Base-by-base conservation (phyloP, 352 stramenopile genomes). In the Peronosclerospora sorghi region DNA sequence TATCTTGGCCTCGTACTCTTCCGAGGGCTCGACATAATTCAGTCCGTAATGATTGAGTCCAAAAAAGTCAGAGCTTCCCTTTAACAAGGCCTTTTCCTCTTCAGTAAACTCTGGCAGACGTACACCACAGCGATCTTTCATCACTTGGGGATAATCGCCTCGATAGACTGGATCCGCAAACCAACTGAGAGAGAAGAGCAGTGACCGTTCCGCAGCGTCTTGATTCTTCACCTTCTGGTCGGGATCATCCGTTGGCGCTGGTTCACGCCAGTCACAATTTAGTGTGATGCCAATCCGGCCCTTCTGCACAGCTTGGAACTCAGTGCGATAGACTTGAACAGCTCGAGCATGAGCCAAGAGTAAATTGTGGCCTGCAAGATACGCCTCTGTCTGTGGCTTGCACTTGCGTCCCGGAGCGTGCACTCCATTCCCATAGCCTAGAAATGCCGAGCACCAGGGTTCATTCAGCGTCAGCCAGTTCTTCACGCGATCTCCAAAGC, bases 401-500 rank as follows among this genome's bases (percentile, higher is more conserved):
- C n/a, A n/a, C 2, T 46, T 66, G 27, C 66, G 51, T 4, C 65
- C 65, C 1, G 65, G 65, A 1, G 65, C 63, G 21, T 58, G 56
- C 12, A 35, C 37, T 29, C 87, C 88, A 21, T 66, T 73, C 36
- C 76, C 73, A 32, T 82, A 75, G 14, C 66, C 66, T 4, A 54
- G 35, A 0, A 56, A 46, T 2, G 48, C 39, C 8, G 93, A 81
- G 13, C 65, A 90, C 66, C 73, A 86, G 4, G 85, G 68, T 61
- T 98, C 94, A 54, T 98, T 98, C 42, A 98, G 80, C 6, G 92
- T 97, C 18, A 94, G 82, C 92, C 92, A 98, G 42, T 72, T 65
- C 48, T 95, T 86, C 13, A 97, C 80, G 23, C 92, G 77, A 47
- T 83, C 57, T 13, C 92, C 91, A 62, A 96, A 97, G 24, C 73